Evolutionary conservation across 2,329 filamentous ascomycete genomes (phyloP), one percentile per base, ranked within the genome.

Genomic region (Geosmithia morbida): DNA sequence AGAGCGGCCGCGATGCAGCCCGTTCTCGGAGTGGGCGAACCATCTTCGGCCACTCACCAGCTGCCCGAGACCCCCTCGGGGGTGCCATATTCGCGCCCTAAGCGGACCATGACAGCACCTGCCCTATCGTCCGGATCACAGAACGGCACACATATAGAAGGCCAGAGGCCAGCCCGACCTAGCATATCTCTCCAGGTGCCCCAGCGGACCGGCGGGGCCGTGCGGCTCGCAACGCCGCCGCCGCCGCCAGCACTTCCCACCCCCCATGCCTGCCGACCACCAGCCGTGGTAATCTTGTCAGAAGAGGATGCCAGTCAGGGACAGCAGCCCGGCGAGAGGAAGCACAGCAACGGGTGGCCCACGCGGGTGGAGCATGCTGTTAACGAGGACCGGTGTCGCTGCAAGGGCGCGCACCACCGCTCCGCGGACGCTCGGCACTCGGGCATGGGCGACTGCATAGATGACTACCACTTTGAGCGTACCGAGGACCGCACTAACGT

Each of bases 121-220:
- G 30, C 22, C 14, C 14, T 17, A n/a, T 14, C 19, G 8, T 14
- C 43, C 22, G 26, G 18, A 8, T 22, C 29, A 20, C 18, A 30
- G 18, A 45, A 22, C 43, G 11, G 46, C 11, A 14, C 41, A 8
- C 14, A 2, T 11, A n/a, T 40, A 20, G 46, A 47, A 2, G 41
- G 10, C 14, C 46, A 33, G 30, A 47, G 64, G 40, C 60, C 62
- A 41, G 50, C 56, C 13, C 56, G 64, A 16, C 66, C 65, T 3
- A 65, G 55, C 49, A 67, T 67, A 49, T 66, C 66, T 33, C 54
- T 68, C 5, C 64, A 66, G 39, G 64, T 67, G 2, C 65, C 66
- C 1, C 70, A 79, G 52, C 71, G 80, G 49, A 65, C 71, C 17
- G 70, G 77, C 1, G 78, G 78, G 1, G 69, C 74, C 2, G 77